These are phyloP conservation scores for Coniochaeta ligniaria DNA, from an alignment of 2,329 filamentous ascomycete genomes.

Conservation along the genomic window DNA sequence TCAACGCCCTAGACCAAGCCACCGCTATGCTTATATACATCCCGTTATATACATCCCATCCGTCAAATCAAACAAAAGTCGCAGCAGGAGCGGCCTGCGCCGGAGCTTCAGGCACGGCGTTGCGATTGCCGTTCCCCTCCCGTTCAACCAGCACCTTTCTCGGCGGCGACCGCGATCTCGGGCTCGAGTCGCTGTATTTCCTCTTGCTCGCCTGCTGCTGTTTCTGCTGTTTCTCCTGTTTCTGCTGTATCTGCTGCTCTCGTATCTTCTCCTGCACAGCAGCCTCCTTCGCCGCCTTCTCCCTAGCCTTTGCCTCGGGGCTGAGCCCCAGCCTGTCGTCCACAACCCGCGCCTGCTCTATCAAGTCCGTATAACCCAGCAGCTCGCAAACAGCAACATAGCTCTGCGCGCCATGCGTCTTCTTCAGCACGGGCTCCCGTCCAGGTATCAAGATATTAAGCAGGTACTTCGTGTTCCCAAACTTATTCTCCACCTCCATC, in stretches of 20 bases:
- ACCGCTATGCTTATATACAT: neutral
- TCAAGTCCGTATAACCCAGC: constrained; percentile 57
- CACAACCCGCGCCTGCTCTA: constrained; percentile 54
- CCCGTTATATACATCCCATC: neutral
- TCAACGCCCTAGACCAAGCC: neutral
- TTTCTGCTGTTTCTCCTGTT: neutral
- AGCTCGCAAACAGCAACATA: constrained; percentile 63
- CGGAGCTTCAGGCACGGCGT: neutral
- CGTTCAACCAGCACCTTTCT: constrained; percentile 20
- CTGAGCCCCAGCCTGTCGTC: constrained; percentile 59
- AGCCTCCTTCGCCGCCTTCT: constrained; percentile 22
- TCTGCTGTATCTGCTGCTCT: constrained; percentile 3
- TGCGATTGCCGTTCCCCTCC: constrained; percentile 11
- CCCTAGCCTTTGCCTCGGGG: constrained; percentile 31
- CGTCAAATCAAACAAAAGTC: neutral
- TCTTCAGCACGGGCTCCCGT: constrained; percentile 56
- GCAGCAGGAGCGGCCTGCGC: neutral
- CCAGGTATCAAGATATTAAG: constrained; percentile 81
- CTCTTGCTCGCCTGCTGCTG: constrained; percentile 5
- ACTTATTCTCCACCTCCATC: constrained; percentile 76
- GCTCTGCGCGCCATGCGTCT: constrained; percentile 58
- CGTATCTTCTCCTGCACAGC: constrained; percentile 1
- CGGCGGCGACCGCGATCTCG: neutral
- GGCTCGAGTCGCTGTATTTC: neutral
- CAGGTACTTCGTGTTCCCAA: constrained; percentile 88